Percentiles rank a stretch among this genome's conserved stretches.
phyloP scores from a whole-genome alignment of 345 rosid genomes.

The Eucalyptus tenuipes region DNA sequence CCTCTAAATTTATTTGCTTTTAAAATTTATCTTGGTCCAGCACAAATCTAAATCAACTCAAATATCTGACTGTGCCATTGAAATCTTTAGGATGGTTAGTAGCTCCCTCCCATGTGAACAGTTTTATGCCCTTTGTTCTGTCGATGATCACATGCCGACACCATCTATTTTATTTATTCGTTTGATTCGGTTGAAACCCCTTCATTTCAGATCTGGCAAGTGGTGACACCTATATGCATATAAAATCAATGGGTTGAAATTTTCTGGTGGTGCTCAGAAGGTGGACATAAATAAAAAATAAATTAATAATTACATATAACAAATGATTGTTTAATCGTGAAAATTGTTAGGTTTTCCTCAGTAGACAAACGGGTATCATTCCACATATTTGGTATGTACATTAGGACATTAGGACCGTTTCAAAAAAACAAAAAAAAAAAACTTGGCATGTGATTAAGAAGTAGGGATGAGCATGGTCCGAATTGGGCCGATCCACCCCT shows the following conservation, averaged over 20 bases:
- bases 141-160: neutral
- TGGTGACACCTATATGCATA: neutral
- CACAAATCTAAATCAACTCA: neutral
- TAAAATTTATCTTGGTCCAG: neutral
- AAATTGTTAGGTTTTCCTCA: neutral
- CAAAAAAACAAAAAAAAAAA: neutral
- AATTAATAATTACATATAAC: neutral
- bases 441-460: neutral
- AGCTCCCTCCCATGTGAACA: neutral
- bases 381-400: neutral
- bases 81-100: neutral
- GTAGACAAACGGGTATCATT: neutral
- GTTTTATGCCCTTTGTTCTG: neutral
- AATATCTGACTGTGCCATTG: neutral
- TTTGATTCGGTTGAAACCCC: neutral
- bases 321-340: neutral
- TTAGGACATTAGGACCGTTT: neutral
- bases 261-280: neutral
- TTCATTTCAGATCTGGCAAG: neutral
- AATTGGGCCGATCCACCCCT: rapidly evolving
- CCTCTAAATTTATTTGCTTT: neutral
- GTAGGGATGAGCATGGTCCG: neutral
- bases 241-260: neutral
- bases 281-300: neutral
- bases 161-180: neutral